phyloP scores from a whole-genome alignment of 2,329 filamentous ascomycete genomes.

The Calonectria naviculata region DNA sequence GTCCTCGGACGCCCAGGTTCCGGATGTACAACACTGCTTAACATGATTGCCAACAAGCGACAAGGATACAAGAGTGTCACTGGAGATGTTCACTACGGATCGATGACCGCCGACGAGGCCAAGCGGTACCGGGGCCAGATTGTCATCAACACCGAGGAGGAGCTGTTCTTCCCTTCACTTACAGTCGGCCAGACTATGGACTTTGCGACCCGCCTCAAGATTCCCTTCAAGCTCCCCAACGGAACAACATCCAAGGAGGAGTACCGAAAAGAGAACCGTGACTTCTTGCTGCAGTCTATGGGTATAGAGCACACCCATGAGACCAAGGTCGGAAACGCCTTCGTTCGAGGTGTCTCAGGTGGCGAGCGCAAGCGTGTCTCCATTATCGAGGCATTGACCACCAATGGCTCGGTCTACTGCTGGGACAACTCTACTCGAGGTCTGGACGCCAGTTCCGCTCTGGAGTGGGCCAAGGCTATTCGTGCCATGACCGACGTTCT shows the following conservation, averaged over 20 bases:
- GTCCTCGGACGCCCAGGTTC: constrained; percentile 76
- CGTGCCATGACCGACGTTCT: constrained; percentile 72
- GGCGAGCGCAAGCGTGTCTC: constrained; percentile 77
- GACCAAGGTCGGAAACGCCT: constrained; percentile 77
- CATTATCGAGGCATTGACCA: constrained; percentile 72
- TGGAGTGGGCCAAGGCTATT: constrained; percentile 71
- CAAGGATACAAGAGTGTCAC: constrained; percentile 67
- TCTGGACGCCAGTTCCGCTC: constrained; percentile 72
- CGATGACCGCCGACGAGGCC: constrained; percentile 58
- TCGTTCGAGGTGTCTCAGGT: constrained; percentile 73
- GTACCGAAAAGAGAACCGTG: constrained; percentile 56
- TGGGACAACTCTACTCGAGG: constrained; percentile 77
- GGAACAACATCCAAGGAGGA: constrained; percentile 56
- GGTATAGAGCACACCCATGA: constrained; percentile 68
- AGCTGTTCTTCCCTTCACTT: constrained; percentile 72
- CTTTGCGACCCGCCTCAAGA: constrained; percentile 74
- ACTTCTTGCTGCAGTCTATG: constrained; percentile 69
- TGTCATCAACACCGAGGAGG: constrained; percentile 79
- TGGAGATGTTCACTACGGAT: constrained; percentile 69
- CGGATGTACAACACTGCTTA: constrained; percentile 78
- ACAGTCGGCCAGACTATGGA: constrained; percentile 78
- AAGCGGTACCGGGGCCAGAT: constrained; percentile 68
- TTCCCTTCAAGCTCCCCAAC: constrained; percentile 60
- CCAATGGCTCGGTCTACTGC: constrained; percentile 68
- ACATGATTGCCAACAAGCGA: constrained; percentile 74